Percentiles rank a stretch among this genome's conserved stretches.
phyloP scores from a whole-genome alignment of 2,329 filamentous ascomycete genomes.

The Colletotrichum sp. region DNA sequence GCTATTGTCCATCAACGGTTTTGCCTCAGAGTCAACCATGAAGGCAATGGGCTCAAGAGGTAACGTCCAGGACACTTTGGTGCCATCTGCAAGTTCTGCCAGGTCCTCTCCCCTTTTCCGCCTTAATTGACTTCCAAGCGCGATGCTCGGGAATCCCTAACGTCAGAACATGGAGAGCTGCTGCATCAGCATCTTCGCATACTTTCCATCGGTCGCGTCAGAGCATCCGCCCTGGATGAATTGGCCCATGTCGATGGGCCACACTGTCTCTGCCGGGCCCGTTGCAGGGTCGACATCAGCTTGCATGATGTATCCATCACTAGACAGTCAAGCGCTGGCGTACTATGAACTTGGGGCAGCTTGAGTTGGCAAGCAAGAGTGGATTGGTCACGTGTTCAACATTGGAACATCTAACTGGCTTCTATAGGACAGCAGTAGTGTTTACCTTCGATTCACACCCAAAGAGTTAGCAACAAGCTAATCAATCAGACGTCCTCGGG shows the following conservation, averaged over 20 bases:
- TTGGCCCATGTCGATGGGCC: background rate
- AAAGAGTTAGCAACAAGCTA: background rate
- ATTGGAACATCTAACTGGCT: background rate
- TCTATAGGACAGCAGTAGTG: background rate
- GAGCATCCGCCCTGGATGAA: background rate
- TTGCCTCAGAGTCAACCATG: background rate
- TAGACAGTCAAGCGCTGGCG: background rate
- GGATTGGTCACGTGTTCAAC: background rate
- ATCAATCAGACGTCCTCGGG: background rate
- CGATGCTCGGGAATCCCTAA: background rate
- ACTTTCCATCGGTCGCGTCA: background rate
- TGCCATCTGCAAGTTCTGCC: background rate
- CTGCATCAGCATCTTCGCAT: background rate
- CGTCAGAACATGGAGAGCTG: background rate
- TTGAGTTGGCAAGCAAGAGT: background rate
- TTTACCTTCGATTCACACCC: background rate
- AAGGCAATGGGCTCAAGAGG: background rate
- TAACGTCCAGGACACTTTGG: background rate
- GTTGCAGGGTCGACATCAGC: background rate
- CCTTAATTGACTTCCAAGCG: background rate
- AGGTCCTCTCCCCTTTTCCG: background rate
- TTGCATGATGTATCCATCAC: background rate
- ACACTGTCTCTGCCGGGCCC: background rate
- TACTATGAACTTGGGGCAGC: background rate
- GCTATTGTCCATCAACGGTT: background rate